These are phyloP conservation scores for Alisma plantagoaquatica DNA, from an alignment of 106 monocot genomes.

Conservation along the genomic window DNA sequence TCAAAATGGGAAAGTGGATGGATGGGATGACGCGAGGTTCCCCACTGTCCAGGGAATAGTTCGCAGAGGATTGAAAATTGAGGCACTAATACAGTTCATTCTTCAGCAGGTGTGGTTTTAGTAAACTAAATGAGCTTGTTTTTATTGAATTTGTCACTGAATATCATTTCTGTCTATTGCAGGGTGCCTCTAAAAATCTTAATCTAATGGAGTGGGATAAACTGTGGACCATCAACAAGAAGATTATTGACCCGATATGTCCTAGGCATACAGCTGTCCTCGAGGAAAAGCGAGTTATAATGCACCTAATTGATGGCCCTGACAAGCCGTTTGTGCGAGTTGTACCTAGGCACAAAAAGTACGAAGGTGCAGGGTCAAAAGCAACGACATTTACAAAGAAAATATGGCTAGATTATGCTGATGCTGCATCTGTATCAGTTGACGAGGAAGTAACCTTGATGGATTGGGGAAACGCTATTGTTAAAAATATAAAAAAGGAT, in stretches of 20 bases:
- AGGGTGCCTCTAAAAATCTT: constrained; percentile 97
- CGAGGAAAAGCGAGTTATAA: constrained; percentile 46
- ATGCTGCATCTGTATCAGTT: constrained; percentile 44
- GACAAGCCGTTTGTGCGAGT: constrained; percentile 66
- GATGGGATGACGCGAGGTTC: constrained; percentile 96
- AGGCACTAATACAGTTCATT: constrained; percentile 93
- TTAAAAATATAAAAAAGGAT: constrained; percentile 70
- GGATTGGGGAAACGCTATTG: constrained; percentile 98
- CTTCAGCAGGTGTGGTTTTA: constrained; percentile 68
- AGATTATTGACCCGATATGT: constrained; percentile 92
- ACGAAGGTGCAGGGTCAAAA: constrained; percentile 80
- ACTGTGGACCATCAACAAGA: constrained; percentile 98
- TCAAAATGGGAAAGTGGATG: constrained; percentile 88
- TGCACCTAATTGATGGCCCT: constrained; percentile 70
- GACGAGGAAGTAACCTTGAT: constrained; percentile 87
- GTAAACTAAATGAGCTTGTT: neutral
- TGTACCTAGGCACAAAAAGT: constrained; percentile 88
- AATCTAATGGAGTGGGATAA: constrained; percentile 99
- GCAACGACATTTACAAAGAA: constrained; percentile 80
- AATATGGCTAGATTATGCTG: constrained; percentile 73
- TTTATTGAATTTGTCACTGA: neutral
- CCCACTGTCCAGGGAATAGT: constrained; percentile 98
- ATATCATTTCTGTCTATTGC: constrained; percentile 1
- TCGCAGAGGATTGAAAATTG: constrained; percentile 83
- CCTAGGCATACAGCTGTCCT: constrained; percentile 87